These are phyloP conservation scores for Anastatica hierochuntica DNA, from an alignment of 345 rosid species.

Conservation along the genomic window DNA sequence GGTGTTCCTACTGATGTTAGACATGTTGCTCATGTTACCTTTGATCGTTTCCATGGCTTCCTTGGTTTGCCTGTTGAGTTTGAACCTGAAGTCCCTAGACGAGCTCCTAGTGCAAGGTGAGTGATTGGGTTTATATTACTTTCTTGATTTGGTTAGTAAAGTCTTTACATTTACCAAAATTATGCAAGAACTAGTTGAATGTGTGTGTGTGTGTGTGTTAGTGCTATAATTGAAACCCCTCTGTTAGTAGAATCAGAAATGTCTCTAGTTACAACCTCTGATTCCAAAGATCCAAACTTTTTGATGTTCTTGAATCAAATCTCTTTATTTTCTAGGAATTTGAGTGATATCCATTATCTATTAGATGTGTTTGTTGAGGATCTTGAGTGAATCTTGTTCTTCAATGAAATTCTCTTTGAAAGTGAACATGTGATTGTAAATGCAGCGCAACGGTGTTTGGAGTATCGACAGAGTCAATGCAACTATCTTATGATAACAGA, in stretches of 20 bases:
- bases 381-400: too few species aligned
- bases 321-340: too few species aligned
- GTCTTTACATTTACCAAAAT: not conserved
- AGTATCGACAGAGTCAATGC: slow-evolving; percentile 96
- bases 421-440: not conserved
- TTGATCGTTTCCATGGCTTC: slow-evolving; percentile 95
- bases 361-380: too few species aligned
- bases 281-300: not conserved
- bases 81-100: slow-evolving; percentile 91
- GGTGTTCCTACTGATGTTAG: slow-evolving; percentile 89
- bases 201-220: too few species aligned
- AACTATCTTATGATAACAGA: slow-evolving; percentile 77
- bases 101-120: slow-evolving; percentile 90
- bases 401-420: not conserved
- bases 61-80: slow-evolving; percentile 97
- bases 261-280: too few species aligned
- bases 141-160: not conserved
- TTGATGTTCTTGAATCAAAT: slow-evolving; percentile 5
- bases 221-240: too few species aligned
- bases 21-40: slow-evolving; percentile 98
- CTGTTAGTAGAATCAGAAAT: too few species aligned
- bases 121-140: too few species aligned
- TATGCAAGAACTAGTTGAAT: too few species aligned
- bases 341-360: too few species aligned
- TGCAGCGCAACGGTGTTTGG: slow-evolving; percentile 92